Base-by-base conservation (phyloP, 768 basidiomycete genomes). In the Termitomyces sp. region DNA sequence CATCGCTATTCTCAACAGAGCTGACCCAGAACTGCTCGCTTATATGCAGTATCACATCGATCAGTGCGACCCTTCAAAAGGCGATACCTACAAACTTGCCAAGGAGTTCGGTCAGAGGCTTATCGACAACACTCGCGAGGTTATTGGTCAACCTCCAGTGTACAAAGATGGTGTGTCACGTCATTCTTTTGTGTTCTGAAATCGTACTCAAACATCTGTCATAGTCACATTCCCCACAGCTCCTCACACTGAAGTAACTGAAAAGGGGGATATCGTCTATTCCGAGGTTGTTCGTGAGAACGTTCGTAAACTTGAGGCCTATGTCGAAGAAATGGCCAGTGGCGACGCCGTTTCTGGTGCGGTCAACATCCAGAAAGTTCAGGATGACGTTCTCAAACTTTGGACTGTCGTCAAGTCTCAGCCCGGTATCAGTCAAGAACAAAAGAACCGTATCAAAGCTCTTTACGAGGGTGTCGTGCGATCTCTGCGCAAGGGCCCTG, bases 31-130 rank as follows among this genome's bases (percentile, higher is more conserved):
- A 58, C 85, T 98, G 65, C 71, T 94, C 64, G 85, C 82, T 8
- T 98, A 95, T 74, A 97, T 98, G 94, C 90, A 97, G 68, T 98
- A 94, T 73, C 79, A 92, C 70, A 93, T 99, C 67, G 83, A 96
- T 69, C 82, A 80, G 45, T 89, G 87, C 58, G 86, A 93, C 68
- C 75, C 91, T 15, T 78, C 72, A 37, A 86, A 86, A 70, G 95
- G 97, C 48, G 91, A 94, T 63, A 98, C 85, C 11, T 98, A 98
- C 76, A 82, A 81, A 66, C 80, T 97, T n/a, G 97, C 93, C 28
- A 98, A 98, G 73, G 89, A 96, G 70, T 98, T 98, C 65, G 97
- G 94, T 47, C 92, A 95, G 67, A 89, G 95, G 66, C 81, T 99
- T 51, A 87, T 98, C 61, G 87, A 97, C 71, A 99, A 99, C 73